These are phyloP conservation scores for Penicillium atrosanguineum DNA, from an alignment of 495 filamentous ascomycete species.

Conservation along the genomic window DNA sequence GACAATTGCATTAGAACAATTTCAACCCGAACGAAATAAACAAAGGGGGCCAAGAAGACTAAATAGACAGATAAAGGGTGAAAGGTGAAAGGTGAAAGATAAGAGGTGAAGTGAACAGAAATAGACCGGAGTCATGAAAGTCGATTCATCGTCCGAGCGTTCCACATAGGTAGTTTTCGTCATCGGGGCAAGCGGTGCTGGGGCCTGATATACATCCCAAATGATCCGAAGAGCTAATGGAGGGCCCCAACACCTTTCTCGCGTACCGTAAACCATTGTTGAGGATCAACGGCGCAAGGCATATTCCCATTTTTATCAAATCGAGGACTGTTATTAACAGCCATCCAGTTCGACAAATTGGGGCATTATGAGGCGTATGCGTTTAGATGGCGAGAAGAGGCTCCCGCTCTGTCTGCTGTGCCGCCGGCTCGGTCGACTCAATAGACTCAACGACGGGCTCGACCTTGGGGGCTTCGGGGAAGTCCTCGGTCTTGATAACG, in stretches of 20 bases:
- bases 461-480: constrained; percentile 56
- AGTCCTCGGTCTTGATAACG: constrained; percentile 49
- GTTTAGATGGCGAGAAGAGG: constrained; percentile 38
- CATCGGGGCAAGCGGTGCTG: constrained; percentile 8
- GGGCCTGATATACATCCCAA: constrained; percentile 14
- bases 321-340: neutral
- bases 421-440: constrained; percentile 14
- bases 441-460: constrained; percentile 40
- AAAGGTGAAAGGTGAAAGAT: too few relatives aligned
- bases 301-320: constrained; percentile 1
- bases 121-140: constrained; percentile 13
- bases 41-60: constrained; percentile 12
- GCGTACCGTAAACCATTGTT: neutral
- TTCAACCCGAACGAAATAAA: constrained; percentile 27
- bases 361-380: neutral
- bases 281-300: neutral
- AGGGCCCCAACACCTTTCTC: constrained; percentile 1
- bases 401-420: constrained; percentile 26
- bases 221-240: constrained; percentile 5
- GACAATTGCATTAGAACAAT: constrained; percentile 28
- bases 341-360: neutral
- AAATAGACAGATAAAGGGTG: constrained; percentile 12
- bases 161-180: constrained; percentile 18
- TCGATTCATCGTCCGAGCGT: constrained; percentile 20
- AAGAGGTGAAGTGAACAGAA: constrained; percentile 7